Conservation (phyloP, 108 stramenopile genomes). For the Phaeodactylum tricornutum region DNA sequence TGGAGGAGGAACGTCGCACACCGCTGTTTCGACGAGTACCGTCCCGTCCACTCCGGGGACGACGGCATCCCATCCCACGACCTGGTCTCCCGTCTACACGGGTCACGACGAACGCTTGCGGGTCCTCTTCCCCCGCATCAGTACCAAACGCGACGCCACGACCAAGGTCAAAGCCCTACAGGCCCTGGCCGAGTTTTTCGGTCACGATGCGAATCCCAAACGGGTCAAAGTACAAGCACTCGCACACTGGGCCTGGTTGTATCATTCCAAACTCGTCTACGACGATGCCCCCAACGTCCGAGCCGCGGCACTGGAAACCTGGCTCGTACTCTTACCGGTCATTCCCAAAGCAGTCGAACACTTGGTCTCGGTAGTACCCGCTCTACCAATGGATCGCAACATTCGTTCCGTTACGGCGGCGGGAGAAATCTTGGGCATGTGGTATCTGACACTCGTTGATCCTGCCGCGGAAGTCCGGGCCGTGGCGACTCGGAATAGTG, state of each 20-base stretch:
- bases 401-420: background rate
- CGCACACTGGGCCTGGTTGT: constrained; percentile 31
- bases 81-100: constrained; percentile 56
- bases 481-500: constrained; percentile 7
- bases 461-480: constrained; percentile 20
- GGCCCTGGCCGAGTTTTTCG: constrained; percentile 29
- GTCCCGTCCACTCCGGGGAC: constrained; percentile 10
- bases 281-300: constrained; percentile 30
- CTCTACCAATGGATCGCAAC: too few species aligned
- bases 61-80: constrained; percentile 14
- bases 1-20: background rate
- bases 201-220: constrained; percentile 4
- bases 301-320: constrained; percentile 18
- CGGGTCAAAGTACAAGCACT: constrained; percentile 29
- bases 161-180: constrained; percentile 59
- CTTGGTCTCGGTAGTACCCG: background rate
- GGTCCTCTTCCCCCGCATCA: constrained; percentile 51
- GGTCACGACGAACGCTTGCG: constrained; percentile 35
- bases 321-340: constrained; percentile 4
- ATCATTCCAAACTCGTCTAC: constrained; percentile 29
- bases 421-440: constrained; percentile 25
- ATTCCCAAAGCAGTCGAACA: constrained; percentile 35
- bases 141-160: constrained; percentile 63
- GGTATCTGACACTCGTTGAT: constrained; percentile 25
- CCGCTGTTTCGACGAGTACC: background rate